These are phyloP conservation scores for Fusarium anguioides DNA, from an alignment of 2,329 filamentous ascomycete species.

Conservation along the genomic window DNA sequence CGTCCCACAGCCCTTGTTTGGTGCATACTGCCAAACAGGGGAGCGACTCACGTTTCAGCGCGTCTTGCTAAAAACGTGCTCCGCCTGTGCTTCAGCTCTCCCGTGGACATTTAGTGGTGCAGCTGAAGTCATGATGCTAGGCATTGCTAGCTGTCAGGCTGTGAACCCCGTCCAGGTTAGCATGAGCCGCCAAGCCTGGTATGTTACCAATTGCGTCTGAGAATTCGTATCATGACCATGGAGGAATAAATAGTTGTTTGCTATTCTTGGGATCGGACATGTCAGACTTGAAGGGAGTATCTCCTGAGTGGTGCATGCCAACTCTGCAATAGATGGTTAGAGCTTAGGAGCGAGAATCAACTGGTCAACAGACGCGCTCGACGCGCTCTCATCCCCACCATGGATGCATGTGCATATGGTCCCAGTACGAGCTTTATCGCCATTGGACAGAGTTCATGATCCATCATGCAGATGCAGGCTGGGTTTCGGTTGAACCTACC, in stretches of 20 bases:
- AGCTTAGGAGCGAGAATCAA: conserved; percentile 22
- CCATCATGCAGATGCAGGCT: conserved; percentile 34
- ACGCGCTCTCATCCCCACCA: conserved; percentile 36
- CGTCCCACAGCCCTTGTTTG: conserved; percentile 31
- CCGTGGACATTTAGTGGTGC: conserved; percentile 22
- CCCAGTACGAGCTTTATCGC: conserved; percentile 19
- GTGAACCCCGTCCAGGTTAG: conserved; percentile 29
- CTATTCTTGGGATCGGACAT: conserved; percentile 6
- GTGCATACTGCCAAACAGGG: conserved; percentile 41
- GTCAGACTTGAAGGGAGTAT: conserved; percentile 22
- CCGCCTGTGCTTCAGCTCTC: conserved; percentile 24
- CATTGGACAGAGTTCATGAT: conserved; percentile 33
- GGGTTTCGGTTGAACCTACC: conserved; percentile 19
- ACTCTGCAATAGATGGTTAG: conserved; percentile 32
- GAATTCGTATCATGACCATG: background rate
- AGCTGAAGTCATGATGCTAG: conserved; percentile 42
- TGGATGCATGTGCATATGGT: conserved; percentile 33
- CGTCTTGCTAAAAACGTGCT: conserved; percentile 39
- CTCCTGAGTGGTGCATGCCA: conserved; percentile 40
- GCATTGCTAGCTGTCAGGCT: conserved; percentile 6
- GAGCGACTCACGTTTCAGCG: conserved; percentile 48
- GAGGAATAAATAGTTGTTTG: background rate
- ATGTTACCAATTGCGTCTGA: conserved; percentile 27
- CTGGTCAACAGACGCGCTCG: conserved; percentile 41
- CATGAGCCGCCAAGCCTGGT: conserved; percentile 35